A percentile compares a stretch with the other conserved stretches of the same genome.
Conservation (phyloP, 2,329 filamentous ascomycete genomes). For the Sclerotinia glacialis region DNA sequence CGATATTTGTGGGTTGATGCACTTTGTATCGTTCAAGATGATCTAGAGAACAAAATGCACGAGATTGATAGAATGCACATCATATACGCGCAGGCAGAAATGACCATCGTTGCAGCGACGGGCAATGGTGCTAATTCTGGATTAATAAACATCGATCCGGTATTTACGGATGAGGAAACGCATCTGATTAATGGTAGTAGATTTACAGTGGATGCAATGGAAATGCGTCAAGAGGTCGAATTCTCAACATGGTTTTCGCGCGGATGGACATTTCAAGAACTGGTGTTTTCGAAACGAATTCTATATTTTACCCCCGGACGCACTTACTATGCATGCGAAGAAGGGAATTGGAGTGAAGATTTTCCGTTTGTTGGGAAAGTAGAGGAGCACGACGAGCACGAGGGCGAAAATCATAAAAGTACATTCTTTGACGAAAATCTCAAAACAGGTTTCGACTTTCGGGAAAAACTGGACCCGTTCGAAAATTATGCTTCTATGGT, state of each 20-base stretch:
- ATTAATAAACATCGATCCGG: neutral
- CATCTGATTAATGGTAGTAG: neutral
- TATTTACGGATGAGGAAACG: neutral
- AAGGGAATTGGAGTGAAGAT: constrained; percentile 7
- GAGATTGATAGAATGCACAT: constrained; percentile 23
- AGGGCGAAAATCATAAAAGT: neutral
- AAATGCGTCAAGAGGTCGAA: neutral
- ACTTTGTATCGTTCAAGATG: constrained; percentile 28
- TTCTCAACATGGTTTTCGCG: constrained; percentile 18
- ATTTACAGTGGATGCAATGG: neutral
- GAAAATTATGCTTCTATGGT: neutral
- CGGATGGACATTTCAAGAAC: constrained; percentile 34
- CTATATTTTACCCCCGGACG: constrained; percentile 28
- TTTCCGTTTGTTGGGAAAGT: neutral
- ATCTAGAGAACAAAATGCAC: constrained; percentile 15
- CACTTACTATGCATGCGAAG: constrained; percentile 33
- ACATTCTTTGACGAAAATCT: neutral
- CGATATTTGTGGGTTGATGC: constrained; percentile 28
- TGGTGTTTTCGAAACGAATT: constrained; percentile 28
- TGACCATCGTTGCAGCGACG: constrained; percentile 22
- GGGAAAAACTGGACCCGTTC: neutral
- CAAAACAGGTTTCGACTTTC: neutral
- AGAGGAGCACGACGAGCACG: no score
- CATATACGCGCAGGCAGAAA: constrained; percentile 19
- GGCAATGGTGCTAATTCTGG: neutral